phyloP scores from a whole-genome alignment of 371 early-diverging fungal genomes.

The Scutellospora calospora region DNA sequence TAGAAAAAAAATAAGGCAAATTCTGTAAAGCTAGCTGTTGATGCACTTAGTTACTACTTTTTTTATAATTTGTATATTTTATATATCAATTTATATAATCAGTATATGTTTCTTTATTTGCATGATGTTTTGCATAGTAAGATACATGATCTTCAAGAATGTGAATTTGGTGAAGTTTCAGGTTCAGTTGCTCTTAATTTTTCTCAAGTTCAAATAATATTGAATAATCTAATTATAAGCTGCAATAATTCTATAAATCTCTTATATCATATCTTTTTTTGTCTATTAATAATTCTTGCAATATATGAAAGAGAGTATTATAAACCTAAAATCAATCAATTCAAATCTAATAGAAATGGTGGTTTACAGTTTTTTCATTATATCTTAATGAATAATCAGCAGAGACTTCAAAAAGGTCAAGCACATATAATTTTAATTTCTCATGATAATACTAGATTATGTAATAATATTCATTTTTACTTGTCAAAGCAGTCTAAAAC shows the following conservation, averaged over 20 bases:
- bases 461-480: not conserved
- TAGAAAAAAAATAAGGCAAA: not conserved
- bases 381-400: too few relatives aligned
- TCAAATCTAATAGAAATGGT: not conserved
- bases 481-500: not conserved
- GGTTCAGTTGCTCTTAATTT: not conserved
- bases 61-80: not conserved
- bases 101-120: not conserved
- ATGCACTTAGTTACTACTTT: not conserved
- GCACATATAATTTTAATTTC: not conserved
- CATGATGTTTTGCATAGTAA: constrained; percentile 15
- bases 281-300: not conserved
- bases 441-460: not conserved
- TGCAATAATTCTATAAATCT: not conserved
- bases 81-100: not conserved
- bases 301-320: not conserved
- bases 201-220: not conserved
- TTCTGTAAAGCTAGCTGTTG: not conserved
- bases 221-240: not conserved
- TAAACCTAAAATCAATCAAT: not conserved
- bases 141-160: not conserved
- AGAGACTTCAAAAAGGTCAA: too few relatives aligned
- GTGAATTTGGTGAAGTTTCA: not conserved
- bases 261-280: not conserved
- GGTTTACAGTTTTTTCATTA: not conserved